Evolutionary conservation across 2,329 filamentous ascomycete species (phyloP).

Genomic region (Sporothrix dimorphospora): DNA sequence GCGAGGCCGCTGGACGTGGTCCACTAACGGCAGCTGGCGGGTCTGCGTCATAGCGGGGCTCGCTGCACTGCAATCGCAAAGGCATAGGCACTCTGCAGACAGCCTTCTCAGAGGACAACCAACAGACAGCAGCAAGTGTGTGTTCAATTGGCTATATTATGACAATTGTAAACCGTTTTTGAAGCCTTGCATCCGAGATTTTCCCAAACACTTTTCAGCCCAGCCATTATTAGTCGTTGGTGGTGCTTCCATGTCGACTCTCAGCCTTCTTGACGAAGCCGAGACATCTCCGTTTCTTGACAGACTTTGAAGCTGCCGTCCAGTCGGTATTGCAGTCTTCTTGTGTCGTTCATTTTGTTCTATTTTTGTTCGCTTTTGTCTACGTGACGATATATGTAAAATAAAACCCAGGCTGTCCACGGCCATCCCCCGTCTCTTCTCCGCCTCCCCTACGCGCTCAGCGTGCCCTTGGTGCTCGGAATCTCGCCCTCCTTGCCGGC

Average conservation of each 20-base stretch:
- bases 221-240: not conserved
- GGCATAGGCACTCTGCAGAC: not conserved
- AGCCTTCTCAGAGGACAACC: constrained; percentile 13
- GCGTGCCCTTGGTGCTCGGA: constrained; percentile 92
- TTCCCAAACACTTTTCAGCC: too few relatives aligned
- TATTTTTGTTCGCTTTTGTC: constrained; percentile 20
- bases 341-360: constrained; percentile 28
- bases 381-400: not conserved
- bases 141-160: not conserved
- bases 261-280: not conserved
- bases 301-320: too few relatives aligned
- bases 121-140: not conserved
- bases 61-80: not conserved
- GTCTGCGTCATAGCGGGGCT: constrained; percentile 29
- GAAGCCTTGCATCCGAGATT: not conserved
- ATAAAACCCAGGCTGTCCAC: constrained; percentile 51
- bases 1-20: constrained; percentile 5
- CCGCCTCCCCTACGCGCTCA: constrained; percentile 60
- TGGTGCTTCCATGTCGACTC: not conserved
- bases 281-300: not conserved
- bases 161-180: not conserved
- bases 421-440: too few relatives aligned
- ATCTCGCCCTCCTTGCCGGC: constrained; percentile 87
- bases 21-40: constrained; percentile 2
- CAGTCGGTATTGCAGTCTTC: not conserved